Conservation (phyloP, 345 rosid genomes). For the Bruguiera sexangula region DNA sequence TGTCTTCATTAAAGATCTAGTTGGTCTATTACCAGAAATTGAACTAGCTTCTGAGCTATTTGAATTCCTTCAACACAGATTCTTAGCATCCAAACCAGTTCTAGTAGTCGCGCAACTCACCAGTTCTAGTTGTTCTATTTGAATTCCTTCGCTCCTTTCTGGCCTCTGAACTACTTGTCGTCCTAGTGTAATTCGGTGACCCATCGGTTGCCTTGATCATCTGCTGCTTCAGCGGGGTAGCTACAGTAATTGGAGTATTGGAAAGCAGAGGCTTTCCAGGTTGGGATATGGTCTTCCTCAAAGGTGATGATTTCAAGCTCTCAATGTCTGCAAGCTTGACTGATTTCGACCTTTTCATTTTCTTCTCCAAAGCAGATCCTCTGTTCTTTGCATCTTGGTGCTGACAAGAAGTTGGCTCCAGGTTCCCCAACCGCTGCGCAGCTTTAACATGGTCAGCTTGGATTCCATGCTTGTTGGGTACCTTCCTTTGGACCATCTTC, state of each 20-base stretch:
- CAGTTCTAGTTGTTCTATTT: no score
- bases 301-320: background rate
- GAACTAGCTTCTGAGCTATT: conserved; percentile 27
- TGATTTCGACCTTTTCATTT: conserved; percentile 64
- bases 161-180: conserved; percentile 79
- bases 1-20: conserved; percentile 34
- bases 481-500: conserved; percentile 81
- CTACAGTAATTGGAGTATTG: conserved; percentile 13
- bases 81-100: conserved; percentile 35
- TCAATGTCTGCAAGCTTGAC: conserved; percentile 19
- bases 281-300: conserved; percentile 33
- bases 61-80: conserved; percentile 25
- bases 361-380: conserved; percentile 66
- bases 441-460: conserved; percentile 47
- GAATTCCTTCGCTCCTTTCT: conserved; percentile 46
- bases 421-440: conserved; percentile 42
- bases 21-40: conserved; percentile 32
- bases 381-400: conserved; percentile 57
- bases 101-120: conserved; percentile 33
- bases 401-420: conserved; percentile 41
- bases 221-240: conserved; percentile 39
- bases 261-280: conserved; percentile 49
- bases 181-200: conserved; percentile 83
- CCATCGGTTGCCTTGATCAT: conserved; percentile 26
- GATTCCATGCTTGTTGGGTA: conserved; percentile 30